phyloP scores from a whole-genome alignment of 306 rosid species.

The Glycine latifolia region DNA sequence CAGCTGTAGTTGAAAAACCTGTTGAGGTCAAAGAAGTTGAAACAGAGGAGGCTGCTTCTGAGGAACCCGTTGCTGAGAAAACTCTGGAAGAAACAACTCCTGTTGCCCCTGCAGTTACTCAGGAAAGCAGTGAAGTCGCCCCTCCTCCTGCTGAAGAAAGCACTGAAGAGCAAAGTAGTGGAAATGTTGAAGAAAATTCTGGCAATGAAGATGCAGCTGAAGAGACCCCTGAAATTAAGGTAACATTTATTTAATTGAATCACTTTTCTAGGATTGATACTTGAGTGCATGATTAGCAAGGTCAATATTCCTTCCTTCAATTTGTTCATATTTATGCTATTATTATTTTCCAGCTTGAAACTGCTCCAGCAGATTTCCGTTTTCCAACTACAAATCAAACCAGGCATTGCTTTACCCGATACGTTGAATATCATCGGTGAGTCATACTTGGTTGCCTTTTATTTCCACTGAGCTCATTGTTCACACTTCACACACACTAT shows the following conservation, averaged over 20 bases:
- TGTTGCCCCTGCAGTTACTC: constrained; percentile 46
- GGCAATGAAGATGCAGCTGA: constrained; percentile 68
- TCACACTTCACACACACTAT: background rate
- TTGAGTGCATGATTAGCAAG: background rate
- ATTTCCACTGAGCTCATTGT: constrained; percentile 28
- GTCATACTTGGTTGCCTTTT: constrained; percentile 38
- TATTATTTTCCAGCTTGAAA: constrained; percentile 76
- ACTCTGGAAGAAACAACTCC: constrained; percentile 54
- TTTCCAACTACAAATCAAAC: constrained; percentile 98
- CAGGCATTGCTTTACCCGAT: constrained; percentile 98
- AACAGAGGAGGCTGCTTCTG: constrained; percentile 54
- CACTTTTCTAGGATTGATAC: background rate
- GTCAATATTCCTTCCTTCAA: background rate
- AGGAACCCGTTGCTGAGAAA: constrained; percentile 56
- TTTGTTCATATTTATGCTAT: constrained; percentile 34
- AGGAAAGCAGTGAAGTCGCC: constrained; percentile 59
- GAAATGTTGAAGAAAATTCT: constrained; percentile 52
- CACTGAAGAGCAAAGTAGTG: constrained; percentile 62
- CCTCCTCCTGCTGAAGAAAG: constrained; percentile 58
- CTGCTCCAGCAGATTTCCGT: constrained; percentile 96
- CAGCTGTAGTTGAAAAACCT: constrained; percentile 52
- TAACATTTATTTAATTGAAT: constrained; percentile 42
- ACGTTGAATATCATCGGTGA: constrained; percentile 88
- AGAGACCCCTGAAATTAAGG: constrained; percentile 85
- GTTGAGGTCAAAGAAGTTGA: constrained; percentile 73